These are phyloP conservation scores for Tricholoma furcatifolium DNA, from an alignment of 768 basidiomycete species.

Conservation along the genomic window DNA sequence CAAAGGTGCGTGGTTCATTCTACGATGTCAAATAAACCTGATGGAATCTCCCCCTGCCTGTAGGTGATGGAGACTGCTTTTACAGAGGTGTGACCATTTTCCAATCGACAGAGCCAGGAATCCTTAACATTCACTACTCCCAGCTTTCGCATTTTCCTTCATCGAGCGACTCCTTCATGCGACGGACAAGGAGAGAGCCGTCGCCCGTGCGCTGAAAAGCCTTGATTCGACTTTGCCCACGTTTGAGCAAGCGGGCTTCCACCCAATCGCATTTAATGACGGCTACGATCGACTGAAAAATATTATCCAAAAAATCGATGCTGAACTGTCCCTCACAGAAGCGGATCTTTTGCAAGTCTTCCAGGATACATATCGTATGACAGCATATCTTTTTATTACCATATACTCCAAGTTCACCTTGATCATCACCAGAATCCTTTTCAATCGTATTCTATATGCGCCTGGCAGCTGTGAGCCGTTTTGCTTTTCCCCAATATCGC, in stretches of 20 bases:
- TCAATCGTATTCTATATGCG: conserved; percentile 80
- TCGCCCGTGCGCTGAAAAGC: conserved; percentile 48
- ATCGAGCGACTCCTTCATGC: conserved; percentile 64
- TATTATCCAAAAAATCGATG: conserved; percentile 46
- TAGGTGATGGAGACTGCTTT: conserved; percentile 92
- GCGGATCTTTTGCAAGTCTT: conserved; percentile 48
- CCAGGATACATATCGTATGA: conserved; percentile 49
- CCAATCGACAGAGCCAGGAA: neutral
- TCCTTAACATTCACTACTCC: neutral
- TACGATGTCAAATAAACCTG: neutral
- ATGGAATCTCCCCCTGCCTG: neutral
- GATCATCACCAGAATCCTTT: conserved; percentile 51
- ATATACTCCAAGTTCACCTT: neutral
- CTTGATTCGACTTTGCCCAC: conserved; percentile 48
- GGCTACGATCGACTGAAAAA: conserved; percentile 64
- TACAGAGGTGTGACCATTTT: conserved; percentile 66
- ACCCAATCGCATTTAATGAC: conserved; percentile 69
- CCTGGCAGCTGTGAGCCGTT: conserved; percentile 56
- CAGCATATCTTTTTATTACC: neutral
- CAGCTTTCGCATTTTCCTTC: conserved; percentile 83
- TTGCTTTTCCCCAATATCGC: neutral
- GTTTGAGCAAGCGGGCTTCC: conserved; percentile 60
- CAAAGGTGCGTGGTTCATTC: conserved; percentile 46
- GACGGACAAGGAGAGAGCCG: conserved; percentile 42
- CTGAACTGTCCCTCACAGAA: conserved; percentile 31